A percentile compares a stretch with the other conserved stretches of the same genome.
Conservation (phyloP, 805 yeast species). For the Candida hungchunana region DNA sequence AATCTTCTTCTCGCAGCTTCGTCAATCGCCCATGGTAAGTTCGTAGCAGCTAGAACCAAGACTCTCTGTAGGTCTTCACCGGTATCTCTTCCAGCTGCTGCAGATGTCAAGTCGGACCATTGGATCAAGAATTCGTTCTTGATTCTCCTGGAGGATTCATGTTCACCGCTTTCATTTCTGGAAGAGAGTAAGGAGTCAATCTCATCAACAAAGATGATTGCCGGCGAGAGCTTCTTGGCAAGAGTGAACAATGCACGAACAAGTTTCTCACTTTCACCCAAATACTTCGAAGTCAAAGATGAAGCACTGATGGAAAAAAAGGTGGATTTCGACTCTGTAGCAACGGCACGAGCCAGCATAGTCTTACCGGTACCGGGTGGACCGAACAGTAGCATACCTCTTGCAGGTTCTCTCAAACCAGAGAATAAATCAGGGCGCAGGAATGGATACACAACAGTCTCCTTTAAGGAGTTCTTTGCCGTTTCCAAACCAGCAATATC, state of each 20-base stretch:
- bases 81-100: conserved; percentile 61
- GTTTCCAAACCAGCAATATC: conserved; percentile 90
- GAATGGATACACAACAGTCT: conserved; percentile 95
- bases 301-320: conserved; percentile 92
- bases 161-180: conserved; percentile 67
- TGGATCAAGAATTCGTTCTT: conserved; percentile 92
- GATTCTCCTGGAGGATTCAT: conserved; percentile 86
- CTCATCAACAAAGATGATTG: conserved; percentile 94
- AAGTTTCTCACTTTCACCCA: conserved; percentile 90
- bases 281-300: conserved; percentile 71
- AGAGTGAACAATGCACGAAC: conserved; percentile 84
- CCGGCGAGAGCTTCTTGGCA: conserved; percentile 85
- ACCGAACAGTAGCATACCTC: conserved; percentile 94
- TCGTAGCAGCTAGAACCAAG: conserved; percentile 89
- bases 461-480: conserved; percentile 86
- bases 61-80: conserved; percentile 47
- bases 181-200: conserved; percentile 86
- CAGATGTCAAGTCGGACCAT: conserved; percentile 90
- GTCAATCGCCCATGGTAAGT: conserved; percentile 95
- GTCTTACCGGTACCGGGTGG: conserved; percentile 99
- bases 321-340: conserved; percentile 92
- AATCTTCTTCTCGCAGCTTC: conserved; percentile 96
- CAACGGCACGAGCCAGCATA: conserved; percentile 96
- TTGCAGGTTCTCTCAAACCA: conserved; percentile 90
- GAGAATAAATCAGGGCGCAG: conserved; percentile 88